Evolutionary conservation across 139 green algal species (phyloP).

Genomic region (Haematococcus lacustris): DNA sequence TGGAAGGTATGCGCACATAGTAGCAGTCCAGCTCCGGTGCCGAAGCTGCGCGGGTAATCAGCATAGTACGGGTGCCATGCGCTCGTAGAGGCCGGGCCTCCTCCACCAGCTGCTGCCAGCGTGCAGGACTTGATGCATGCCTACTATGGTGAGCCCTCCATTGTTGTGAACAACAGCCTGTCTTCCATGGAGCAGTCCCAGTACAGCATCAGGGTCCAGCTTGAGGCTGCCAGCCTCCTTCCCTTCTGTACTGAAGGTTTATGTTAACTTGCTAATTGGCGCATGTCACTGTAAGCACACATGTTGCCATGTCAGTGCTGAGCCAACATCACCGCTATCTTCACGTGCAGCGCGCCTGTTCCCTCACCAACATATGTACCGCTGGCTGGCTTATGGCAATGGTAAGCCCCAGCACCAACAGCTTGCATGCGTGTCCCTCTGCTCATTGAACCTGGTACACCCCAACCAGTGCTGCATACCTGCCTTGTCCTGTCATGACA

Average conservation of each 20-base stretch:
- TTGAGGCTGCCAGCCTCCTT: not conserved
- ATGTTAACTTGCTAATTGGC: not conserved
- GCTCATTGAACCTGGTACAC: no score
- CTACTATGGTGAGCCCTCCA: slow-evolving; percentile 40
- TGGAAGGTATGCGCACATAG: no score
- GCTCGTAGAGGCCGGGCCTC: not conserved
- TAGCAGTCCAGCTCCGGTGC: no score
- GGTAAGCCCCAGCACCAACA: slow-evolving; percentile 39
- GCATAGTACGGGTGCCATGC: no score
- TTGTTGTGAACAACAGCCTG: not conserved
- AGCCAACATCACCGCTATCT: not conserved
- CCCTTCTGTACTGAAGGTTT: not conserved
- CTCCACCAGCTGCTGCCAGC: not conserved
- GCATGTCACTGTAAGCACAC: no score
- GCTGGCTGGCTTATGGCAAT: slow-evolving; percentile 89
- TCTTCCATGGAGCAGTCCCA: not conserved
- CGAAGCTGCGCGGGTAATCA: no score
- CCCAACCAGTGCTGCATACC: not conserved
- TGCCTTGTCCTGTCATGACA: not conserved
- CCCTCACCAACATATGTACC: slow-evolving; percentile 69
- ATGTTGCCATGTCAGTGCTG: not conserved
- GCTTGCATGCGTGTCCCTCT: not conserved
- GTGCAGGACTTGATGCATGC: slow-evolving; percentile 32
- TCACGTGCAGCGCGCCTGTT: slow-evolving; percentile 58
- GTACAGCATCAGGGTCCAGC: not conserved